These are phyloP conservation scores for Colletotrichum abscissum DNA, from an alignment of 2,329 filamentous ascomycete species.

Conservation along the genomic window DNA sequence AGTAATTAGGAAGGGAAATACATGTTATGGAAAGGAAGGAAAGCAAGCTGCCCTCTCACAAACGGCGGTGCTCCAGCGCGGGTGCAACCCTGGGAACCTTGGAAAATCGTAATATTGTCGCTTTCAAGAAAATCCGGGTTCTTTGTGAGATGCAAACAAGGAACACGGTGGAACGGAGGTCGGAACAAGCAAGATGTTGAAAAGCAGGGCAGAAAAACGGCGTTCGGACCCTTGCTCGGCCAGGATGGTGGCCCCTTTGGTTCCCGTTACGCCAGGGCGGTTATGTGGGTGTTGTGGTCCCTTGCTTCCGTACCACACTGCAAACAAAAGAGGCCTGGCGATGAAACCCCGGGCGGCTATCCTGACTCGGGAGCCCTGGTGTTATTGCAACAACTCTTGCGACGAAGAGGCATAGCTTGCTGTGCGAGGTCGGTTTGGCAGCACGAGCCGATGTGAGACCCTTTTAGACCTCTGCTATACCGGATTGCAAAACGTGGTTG, in stretches of 20 bases:
- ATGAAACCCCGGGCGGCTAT: conserved; percentile 20
- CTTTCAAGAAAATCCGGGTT: conserved; percentile 25
- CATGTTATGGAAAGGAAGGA: neutral
- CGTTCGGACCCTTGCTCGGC: conserved; percentile 5
- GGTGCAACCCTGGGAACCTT: conserved; percentile 25
- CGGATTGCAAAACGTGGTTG: conserved; percentile 26
- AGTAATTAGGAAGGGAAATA: neutral
- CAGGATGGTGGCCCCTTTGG: conserved; percentile 2
- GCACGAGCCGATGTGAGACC: conserved; percentile 2
- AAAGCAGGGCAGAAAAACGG: conserved; percentile 29
- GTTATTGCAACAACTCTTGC: conserved; percentile 5
- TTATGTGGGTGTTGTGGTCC: neutral
- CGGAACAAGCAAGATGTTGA: neutral
- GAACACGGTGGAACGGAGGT: conserved; percentile 24
- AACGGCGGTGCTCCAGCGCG: conserved; percentile 14
- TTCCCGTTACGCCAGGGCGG: conserved; percentile 16
- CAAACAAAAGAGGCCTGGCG: conserved; percentile 27
- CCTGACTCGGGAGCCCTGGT: conserved; percentile 17
- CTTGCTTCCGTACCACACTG: neutral
- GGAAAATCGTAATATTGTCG: conserved; percentile 19
- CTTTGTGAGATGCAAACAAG: conserved; percentile 26
- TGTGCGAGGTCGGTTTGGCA: neutral
- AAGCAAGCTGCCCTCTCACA: conserved; percentile 19
- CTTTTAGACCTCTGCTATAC: conserved; percentile 1
- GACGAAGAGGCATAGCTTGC: neutral